Evolutionary conservation across 2,329 filamentous ascomycete species (phyloP), one percentile per base, ranked within the genome.

Genomic region (Fusarium equiseti): DNA sequence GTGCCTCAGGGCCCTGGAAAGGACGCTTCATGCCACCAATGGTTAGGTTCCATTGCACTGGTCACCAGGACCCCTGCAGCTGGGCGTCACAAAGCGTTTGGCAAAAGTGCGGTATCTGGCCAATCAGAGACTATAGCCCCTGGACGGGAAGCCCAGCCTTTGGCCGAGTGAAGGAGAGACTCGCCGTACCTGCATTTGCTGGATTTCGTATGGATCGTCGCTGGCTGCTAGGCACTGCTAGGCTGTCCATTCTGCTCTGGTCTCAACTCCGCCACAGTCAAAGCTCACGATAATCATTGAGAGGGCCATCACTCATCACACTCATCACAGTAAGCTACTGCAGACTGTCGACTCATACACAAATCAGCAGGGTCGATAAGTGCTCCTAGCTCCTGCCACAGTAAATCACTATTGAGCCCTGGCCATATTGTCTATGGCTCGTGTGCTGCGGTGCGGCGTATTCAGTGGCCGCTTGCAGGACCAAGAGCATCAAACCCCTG

Each of bases 11-110:
- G 42, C 42, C 57, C 64, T 59, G 63, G 50, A 53, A 46, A 64
- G 55, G 49, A 45, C 26, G 55, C 52, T 59, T 43, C 63, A 66
- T 71, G 65, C 73, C 73, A 75, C 73, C 73, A 75, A 75, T 75
- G 63, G 64, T 61, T 50, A 57, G 56, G 57, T 61, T 55, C 59
- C 50, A 66, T 66, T 60, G 52, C 43, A 42, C 38, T 51, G n/a
- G 50, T 20, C 50, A 43, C 50, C 44, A 43, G 55, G 51, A 50
- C 55, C 73, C 73, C 54, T 66, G 71, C 66, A 44, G 44, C 53
- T 51, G 44, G 67, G 65, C 64, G 73, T 61, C 67, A 75, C 52
- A 60, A 63, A 74, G 69, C 59, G 71, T 72, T 74, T 73, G 68
- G 59, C 57, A 51, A 51, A 51, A 29, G 49, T 42, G 54, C 49